phyloP scores from a whole-genome alignment of 2,329 filamentous ascomycete species.

The Purpureocillium lavendulum region DNA sequence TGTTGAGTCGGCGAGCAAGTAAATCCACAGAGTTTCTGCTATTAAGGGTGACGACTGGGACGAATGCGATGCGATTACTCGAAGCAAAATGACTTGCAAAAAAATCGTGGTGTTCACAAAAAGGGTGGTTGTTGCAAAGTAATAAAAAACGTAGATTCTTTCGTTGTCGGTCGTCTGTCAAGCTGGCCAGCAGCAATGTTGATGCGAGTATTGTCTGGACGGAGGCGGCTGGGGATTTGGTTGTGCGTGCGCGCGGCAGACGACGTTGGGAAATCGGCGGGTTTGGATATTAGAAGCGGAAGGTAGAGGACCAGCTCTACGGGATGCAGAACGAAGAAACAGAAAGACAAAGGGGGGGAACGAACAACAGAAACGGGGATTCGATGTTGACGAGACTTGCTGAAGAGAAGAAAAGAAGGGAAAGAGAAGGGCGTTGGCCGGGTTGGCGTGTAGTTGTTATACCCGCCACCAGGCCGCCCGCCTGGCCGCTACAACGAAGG shows the following conservation, averaged over 20 bases:
- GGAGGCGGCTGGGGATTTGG: slow-evolving; percentile 17
- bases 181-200: slow-evolving; percentile 6
- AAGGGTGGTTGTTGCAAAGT: too few relatives aligned
- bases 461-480: too few relatives aligned
- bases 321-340: slow-evolving; percentile 17
- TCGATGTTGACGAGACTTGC: slow-evolving; percentile 53
- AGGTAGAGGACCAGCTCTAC: slow-evolving; percentile 48
- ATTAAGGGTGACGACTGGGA: slow-evolving; percentile 23
- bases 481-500: too few relatives aligned
- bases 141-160: too few relatives aligned
- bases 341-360: slow-evolving; percentile 25
- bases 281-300: slow-evolving; percentile 11
- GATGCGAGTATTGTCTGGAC: slow-evolving; percentile 21
- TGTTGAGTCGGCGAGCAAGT: slow-evolving; percentile 40
- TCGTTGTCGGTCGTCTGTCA: slow-evolving; percentile 8
- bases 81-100: slow-evolving; percentile 17
- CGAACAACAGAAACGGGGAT: slow-evolving; percentile 42
- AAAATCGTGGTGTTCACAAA: too few relatives aligned
- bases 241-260: too few relatives aligned
- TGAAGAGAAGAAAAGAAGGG: slow-evolving; percentile 44
- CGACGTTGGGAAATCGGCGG: too few relatives aligned
- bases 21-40: slow-evolving; percentile 44
- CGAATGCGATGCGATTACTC: slow-evolving; percentile 18
- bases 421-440: slow-evolving; percentile 17
- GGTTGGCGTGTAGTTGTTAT: slow-evolving; percentile 19